These are phyloP conservation scores for Fusarium sp. DNA, from an alignment of 2,329 filamentous ascomycete genomes.

Conservation along the genomic window DNA sequence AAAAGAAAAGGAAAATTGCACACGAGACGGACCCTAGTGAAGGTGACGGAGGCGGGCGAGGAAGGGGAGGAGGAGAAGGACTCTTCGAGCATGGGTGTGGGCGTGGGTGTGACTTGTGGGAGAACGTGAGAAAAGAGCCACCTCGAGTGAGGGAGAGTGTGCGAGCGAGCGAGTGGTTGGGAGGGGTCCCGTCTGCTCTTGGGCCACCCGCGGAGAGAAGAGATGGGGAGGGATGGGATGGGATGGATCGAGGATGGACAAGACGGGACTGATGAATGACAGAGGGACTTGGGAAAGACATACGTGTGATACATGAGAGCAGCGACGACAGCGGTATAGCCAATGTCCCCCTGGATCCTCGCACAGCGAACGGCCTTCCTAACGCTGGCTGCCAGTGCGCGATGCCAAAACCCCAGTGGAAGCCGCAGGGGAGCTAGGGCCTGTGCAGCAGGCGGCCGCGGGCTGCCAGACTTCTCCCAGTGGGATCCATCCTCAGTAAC, in stretches of 20 bases:
- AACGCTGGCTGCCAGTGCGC: conserved; percentile 23
- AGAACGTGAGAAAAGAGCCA: conserved; percentile 4
- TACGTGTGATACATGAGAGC: conserved; percentile 16
- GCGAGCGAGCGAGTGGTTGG: conserved; percentile 2
- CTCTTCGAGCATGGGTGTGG: conserved; percentile 3
- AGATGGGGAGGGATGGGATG: conserved; percentile 9
- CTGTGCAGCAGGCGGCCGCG: conserved; percentile 15
- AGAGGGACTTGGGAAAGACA: conserved; percentile 21
- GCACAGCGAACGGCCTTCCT: conserved; percentile 12
- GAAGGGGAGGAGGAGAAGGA: conserved; percentile 17
- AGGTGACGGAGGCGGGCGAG: conserved; percentile 16
- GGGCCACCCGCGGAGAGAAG: conserved; percentile 1
- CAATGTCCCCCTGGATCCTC: conserved; percentile 12
- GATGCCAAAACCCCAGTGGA: conserved; percentile 3
- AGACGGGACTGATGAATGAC: conserved; percentile 7
- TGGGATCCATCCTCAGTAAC: not conserved
- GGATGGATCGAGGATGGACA: conserved; percentile 4
- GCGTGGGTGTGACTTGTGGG: conserved; percentile 6
- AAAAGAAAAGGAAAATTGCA: conserved; percentile 30
- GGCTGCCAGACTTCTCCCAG: conserved; percentile 5
- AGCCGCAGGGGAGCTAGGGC: conserved; percentile 8
- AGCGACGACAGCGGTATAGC: conserved; percentile 7
- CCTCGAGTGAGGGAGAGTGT: not conserved
- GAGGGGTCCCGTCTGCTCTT: conserved; percentile 9
- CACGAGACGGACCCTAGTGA: conserved; percentile 30